phyloP scores from a whole-genome alignment of 2,329 filamentous ascomycete species.

The Pseudocercospora macadamiae region DNA sequence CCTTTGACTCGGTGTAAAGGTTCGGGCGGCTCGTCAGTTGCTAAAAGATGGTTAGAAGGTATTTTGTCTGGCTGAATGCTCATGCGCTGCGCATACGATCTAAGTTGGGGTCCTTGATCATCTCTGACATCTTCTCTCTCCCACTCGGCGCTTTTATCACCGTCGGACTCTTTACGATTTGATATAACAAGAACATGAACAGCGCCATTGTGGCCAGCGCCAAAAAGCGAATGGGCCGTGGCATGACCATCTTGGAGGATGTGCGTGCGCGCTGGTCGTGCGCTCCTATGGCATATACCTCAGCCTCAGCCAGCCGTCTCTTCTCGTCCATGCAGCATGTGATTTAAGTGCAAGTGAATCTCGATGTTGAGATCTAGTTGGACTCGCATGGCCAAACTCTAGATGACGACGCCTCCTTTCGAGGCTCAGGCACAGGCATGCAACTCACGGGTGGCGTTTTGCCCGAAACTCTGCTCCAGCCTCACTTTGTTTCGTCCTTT shows the following conservation, averaged over 20 bases:
- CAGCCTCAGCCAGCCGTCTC: conserved; percentile 4
- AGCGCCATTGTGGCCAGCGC: conserved; percentile 71
- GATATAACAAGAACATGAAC: conserved; percentile 78
- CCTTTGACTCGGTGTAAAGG: conserved; percentile 69
- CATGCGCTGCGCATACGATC: conserved; percentile 65
- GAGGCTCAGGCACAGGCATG: neutral
- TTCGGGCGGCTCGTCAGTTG: conserved; percentile 78
- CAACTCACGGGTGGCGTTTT: neutral
- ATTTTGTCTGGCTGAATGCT: neutral
- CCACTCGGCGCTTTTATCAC: conserved; percentile 40
- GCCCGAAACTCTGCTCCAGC: neutral
- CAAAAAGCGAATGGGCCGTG: conserved; percentile 80
- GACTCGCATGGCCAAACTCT: neutral
- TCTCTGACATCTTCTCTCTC: conserved; percentile 56
- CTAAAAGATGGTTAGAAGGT: conserved; percentile 12
- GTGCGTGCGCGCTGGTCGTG: neutral
- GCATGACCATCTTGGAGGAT: conserved; percentile 73
- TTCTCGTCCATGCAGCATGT: conserved; percentile 6
- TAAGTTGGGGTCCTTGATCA: conserved; percentile 79
- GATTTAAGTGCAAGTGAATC: neutral
- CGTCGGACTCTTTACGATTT: conserved; percentile 66
- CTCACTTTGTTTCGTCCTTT: neutral
- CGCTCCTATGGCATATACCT: conserved; percentile 3
- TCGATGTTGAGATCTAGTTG: no score
- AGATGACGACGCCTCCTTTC: conserved; percentile 2